Evolutionary conservation across 106 monocot genomes (phyloP), one percentile per base, ranked within the genome.

Genomic region (Dendrobium nobile): DNA sequence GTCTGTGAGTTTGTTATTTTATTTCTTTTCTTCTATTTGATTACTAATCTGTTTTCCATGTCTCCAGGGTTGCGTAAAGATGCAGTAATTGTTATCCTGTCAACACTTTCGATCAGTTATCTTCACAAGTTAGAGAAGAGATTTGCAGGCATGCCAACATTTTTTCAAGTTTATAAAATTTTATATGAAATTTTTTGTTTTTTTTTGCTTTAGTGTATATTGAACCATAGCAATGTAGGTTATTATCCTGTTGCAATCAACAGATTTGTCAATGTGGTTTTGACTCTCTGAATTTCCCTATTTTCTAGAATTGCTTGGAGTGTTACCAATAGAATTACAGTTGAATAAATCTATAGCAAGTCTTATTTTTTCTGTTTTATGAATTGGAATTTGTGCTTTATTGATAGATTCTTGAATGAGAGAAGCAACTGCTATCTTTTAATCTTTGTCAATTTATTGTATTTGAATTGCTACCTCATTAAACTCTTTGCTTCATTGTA

Each of bases 21-120:
- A 33, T 22, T 28, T 19, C 40, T 79, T 67, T 47, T 61, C 48
- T 55, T 78, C 20, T 13, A 27, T 54, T 8, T 20, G 56, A 59
- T 24, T 54, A 20, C 13, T 43, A 24, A 55, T 79, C 45, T 79
- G n/a, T 45, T 75, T 22, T 61, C 33, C 27, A 59, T 84, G 11
- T 77, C 45, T 64, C 59, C 68, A 93, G 96, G 90, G 24, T 82
- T 92, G 64, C 44, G 43, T 40, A 78, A 86, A 73, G 89, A 87
- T 86, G 81, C 87, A 33, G 78, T 88, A 77, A 42, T 93, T 75
- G 82, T 96, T 17, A 47, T 96, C 74, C 86, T 80, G 33, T 92
- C 92, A 7, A 79, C 87, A 78, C 26, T 93, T 47, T 81, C 86
- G n/a, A 85, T 80, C 54, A 82, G 72, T 65, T 80, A 81, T 41